These are phyloP conservation scores for Exophiala oligosperma DNA, from an alignment of 2,329 filamentous ascomycete species.

Conservation along the genomic window DNA sequence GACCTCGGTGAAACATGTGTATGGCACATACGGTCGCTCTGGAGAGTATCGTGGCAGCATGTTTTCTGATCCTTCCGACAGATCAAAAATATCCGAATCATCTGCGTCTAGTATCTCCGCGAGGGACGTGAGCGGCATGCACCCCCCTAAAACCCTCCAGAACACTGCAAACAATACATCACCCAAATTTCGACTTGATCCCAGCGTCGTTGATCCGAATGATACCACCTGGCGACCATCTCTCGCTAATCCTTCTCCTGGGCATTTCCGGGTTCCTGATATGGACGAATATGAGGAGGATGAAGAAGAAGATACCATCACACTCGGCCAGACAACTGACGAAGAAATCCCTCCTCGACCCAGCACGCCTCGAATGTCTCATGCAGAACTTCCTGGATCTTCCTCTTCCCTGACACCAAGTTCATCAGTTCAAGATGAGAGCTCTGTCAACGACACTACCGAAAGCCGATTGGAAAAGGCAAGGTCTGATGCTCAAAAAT, in stretches of 20 bases:
- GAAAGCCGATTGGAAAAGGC: constrained; percentile 23
- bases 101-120: constrained; percentile 11
- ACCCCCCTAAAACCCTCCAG: constrained; percentile 15
- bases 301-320: constrained; percentile 85
- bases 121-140: constrained; percentile 10
- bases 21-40: constrained; percentile 21
- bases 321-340: constrained; percentile 98
- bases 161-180: constrained; percentile 17
- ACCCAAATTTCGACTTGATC: constrained; percentile 18
- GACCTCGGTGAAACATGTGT: constrained; percentile 21
- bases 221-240: constrained; percentile 20
- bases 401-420: background rate
- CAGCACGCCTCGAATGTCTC: constrained; percentile 24
- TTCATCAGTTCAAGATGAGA: constrained; percentile 16
- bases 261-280: constrained; percentile 46
- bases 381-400: constrained; percentile 24
- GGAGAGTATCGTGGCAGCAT: constrained; percentile 24
- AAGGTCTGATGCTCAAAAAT: constrained; percentile 25
- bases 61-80: constrained; percentile 14
- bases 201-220: constrained; percentile 17
- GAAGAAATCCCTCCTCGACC: constrained; percentile 98
- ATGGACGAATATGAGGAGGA: constrained; percentile 79
- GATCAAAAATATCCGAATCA: constrained; percentile 1
- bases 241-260: constrained; percentile 21
- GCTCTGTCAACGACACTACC: constrained; percentile 13